phyloP scores from a whole-genome alignment of 176 grass and related monocot genomes.

The Carex cristatella region DNA sequence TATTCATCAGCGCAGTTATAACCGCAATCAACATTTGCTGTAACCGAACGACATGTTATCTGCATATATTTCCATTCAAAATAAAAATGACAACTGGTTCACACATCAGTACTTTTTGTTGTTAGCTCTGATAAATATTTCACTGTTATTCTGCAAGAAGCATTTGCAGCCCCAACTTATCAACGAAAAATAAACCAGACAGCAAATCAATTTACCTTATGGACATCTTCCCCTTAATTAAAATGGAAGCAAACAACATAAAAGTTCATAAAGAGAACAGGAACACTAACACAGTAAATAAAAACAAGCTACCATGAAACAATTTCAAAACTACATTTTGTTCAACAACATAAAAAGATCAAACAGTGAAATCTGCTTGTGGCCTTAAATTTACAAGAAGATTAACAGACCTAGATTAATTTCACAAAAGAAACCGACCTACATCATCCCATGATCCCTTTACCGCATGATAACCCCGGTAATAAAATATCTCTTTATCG shows the following conservation, averaged over 20 bases:
- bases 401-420: not conserved
- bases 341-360: not conserved
- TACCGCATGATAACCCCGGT: not conserved
- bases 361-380: not conserved
- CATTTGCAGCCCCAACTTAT: not conserved
- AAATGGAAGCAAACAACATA: not conserved
- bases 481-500: not conserved
- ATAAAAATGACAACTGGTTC: not conserved
- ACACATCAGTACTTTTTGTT: not conserved
- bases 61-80: not conserved
- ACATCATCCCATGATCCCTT: not conserved
- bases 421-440: not conserved
- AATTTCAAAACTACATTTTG: not conserved
- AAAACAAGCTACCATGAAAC: not conserved
- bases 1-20: not conserved
- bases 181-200: not conserved
- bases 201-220: not conserved
- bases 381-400: not conserved
- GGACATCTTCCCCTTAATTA: too few species aligned
- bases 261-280: not conserved
- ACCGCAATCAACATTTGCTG: not conserved
- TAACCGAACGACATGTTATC: not conserved
- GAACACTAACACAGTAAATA: not conserved
- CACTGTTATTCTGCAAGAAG: not conserved
- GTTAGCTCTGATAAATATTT: not conserved